A percentile compares a stretch with the other conserved stretches of the same genome.
Conservation (phyloP, 2,329 filamentous ascomycete genomes). For the Simplicillium sp. region DNA sequence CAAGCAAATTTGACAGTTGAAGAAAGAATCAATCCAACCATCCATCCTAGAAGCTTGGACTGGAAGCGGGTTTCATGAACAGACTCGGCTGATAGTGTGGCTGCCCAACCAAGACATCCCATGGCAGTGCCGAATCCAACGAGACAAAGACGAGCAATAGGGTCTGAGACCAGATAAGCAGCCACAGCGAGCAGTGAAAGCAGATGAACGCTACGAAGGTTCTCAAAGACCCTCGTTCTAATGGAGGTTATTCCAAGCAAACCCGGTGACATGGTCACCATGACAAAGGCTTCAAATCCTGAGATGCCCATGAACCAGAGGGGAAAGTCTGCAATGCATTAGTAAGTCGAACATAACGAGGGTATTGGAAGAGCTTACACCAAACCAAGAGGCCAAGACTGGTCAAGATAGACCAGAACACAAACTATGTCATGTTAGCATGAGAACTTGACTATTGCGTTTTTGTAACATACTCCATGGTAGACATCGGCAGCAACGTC, state of each 20-base stretch:
- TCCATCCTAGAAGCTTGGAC: conserved; percentile 70
- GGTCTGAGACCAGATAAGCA: conserved; percentile 67
- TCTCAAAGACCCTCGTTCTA: conserved; percentile 56
- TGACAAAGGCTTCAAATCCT: conserved; percentile 83
- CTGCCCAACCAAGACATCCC: conserved; percentile 75
- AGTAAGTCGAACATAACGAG: background rate
- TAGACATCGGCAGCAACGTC: conserved; percentile 85
- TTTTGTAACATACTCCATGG: conserved; percentile 60
- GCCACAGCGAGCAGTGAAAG: conserved; percentile 69
- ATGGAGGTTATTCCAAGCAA: conserved; percentile 64
- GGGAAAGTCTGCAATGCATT: conserved; percentile 61
- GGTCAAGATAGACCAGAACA: conserved; percentile 93
- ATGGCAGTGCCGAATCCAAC: conserved; percentile 74
- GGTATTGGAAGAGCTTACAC: conserved; percentile 53
- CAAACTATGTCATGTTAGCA: conserved; percentile 47
- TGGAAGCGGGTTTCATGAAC: conserved; percentile 68
- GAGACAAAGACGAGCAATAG: conserved; percentile 66
- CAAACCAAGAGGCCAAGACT: conserved; percentile 83
- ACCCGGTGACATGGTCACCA: conserved; percentile 74
- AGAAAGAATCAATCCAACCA: conserved; percentile 73
- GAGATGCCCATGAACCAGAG: conserved; percentile 99
- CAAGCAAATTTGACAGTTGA: conserved; percentile 87
- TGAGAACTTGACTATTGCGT: conserved; percentile 2
- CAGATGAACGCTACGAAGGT: conserved; percentile 64
- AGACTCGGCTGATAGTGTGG: conserved; percentile 71